Conservation (phyloP, 305 asterid genomes). For the Withania somnifera region DNA sequence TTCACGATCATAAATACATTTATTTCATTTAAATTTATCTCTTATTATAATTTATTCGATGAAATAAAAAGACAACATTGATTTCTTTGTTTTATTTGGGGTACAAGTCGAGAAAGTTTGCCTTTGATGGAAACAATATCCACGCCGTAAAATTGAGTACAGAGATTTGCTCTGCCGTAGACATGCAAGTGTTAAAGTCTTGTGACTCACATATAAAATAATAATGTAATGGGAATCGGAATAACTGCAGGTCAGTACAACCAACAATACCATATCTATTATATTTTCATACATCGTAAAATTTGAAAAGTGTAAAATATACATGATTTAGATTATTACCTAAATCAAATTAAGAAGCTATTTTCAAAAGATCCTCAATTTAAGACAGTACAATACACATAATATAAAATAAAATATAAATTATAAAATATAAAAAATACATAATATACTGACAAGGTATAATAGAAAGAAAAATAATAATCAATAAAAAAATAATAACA, state of each 20-base stretch:
- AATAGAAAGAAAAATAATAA: too few relatives aligned
- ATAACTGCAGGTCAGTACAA: background rate
- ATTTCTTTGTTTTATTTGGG: background rate
- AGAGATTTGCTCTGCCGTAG: slow-evolving; percentile 8
- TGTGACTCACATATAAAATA: background rate
- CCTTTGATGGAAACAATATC: slow-evolving; percentile 10
- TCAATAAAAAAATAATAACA: too few relatives aligned
- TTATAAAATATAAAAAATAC: too few relatives aligned
- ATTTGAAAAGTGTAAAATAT: too few relatives aligned
- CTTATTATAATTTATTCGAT: background rate
- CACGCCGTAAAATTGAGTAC: background rate
- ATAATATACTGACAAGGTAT: too few relatives aligned
- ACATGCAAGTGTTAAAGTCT: background rate
- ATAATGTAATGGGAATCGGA: background rate
- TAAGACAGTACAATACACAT: too few relatives aligned
- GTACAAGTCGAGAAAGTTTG: background rate
- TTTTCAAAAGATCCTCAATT: too few relatives aligned
- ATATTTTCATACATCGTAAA: too few relatives aligned
- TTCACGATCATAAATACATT: background rate
- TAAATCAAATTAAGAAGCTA: too few relatives aligned
- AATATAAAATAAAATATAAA: too few relatives aligned
- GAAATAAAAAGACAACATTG: background rate
- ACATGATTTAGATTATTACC: too few relatives aligned
- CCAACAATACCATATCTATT: too few relatives aligned
- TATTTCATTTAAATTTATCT: background rate